These are phyloP conservation scores for Penicillium maclennaniae DNA, from an alignment of 495 filamentous ascomycete genomes.

Conservation along the genomic window DNA sequence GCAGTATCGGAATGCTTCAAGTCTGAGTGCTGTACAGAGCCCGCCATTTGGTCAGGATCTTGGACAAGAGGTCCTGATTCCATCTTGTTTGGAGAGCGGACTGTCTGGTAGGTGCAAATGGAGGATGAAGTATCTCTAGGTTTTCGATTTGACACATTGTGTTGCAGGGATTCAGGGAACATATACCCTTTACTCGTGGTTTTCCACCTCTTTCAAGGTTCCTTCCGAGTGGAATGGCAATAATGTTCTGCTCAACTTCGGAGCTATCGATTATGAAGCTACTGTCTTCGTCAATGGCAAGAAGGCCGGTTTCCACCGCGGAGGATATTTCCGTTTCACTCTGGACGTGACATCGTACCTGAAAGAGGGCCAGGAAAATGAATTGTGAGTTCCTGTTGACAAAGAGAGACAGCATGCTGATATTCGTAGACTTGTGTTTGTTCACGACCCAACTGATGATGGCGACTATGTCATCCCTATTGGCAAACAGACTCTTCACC, in stretches of 20 bases:
- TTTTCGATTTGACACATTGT: constrained; percentile 2
- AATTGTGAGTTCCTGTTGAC: constrained; percentile 39
- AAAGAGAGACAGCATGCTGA: neutral
- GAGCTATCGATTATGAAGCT: constrained; percentile 65
- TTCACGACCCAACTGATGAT: constrained; percentile 61
- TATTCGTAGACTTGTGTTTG: constrained; percentile 53
- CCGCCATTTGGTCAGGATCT: constrained; percentile 43
- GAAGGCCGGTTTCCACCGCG: constrained; percentile 50
- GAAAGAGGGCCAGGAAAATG: constrained; percentile 40
- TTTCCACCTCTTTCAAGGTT: constrained; percentile 53
- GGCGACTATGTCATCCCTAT: constrained; percentile 54
- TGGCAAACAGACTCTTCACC: constrained; percentile 58
- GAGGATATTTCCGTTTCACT: constrained; percentile 60
- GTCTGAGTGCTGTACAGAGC: constrained; percentile 33
- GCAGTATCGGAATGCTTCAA: constrained; percentile 52
- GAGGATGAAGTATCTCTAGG: neutral
- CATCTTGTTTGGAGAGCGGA: constrained; percentile 61
- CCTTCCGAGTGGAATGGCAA: constrained; percentile 43
- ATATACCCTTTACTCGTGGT: constrained; percentile 55
- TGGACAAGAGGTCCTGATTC: constrained; percentile 52
- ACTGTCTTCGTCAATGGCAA: constrained; percentile 61
- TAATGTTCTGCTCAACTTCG: constrained; percentile 59
- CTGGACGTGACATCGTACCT: constrained; percentile 55
- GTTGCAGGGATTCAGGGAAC: constrained; percentile 48
- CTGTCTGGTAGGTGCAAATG: constrained; percentile 37